These are phyloP conservation scores for Phaffia tasmanica DNA, from an alignment of 768 basidiomycete species.

Conservation along the genomic window DNA sequence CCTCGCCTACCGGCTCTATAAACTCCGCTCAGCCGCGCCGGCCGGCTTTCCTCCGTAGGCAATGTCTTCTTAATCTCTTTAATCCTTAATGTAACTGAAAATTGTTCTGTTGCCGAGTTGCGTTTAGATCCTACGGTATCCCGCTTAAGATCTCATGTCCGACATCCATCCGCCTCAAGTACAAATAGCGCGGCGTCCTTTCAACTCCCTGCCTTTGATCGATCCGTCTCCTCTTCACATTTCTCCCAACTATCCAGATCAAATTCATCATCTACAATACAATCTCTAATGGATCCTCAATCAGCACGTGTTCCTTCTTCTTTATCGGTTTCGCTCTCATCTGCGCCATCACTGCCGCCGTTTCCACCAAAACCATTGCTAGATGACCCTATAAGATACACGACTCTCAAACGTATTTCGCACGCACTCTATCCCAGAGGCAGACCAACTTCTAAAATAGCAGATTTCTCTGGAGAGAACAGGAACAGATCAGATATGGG, in stretches of 20 bases:
- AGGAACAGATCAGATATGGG: conserved; percentile 38
- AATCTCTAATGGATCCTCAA: conserved; percentile 18
- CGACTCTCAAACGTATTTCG: conserved; percentile 22
- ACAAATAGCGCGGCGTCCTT: conserved; percentile 15
- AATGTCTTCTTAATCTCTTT: conserved; percentile 23
- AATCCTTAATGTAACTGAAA: conserved; percentile 5
- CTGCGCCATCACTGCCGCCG: background rate
- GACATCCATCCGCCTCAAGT: conserved; percentile 31
- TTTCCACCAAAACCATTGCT: background rate
- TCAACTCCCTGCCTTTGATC: background rate
- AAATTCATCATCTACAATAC: conserved; percentile 24
- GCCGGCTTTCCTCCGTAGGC: conserved; percentile 22
- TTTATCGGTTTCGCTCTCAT: background rate
- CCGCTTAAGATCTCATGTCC: conserved; percentile 36
- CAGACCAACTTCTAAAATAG: background rate
- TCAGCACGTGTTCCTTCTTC: background rate
- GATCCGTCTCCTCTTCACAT: conserved; percentile 16
- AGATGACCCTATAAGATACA: conserved; percentile 17
- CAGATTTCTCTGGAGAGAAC: conserved; percentile 6
- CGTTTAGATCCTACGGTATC: conserved; percentile 33
- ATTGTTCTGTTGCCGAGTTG: conserved; percentile 14
- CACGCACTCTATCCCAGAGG: conserved; percentile 9
- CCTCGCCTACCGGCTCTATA: conserved; percentile 24
- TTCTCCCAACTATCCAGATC: conserved; percentile 26
- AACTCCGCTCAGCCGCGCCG: conserved; percentile 21